Evolutionary conservation across 2,329 filamentous ascomycete genomes (phyloP).

Genomic region (Diatrype stigma): DNA sequence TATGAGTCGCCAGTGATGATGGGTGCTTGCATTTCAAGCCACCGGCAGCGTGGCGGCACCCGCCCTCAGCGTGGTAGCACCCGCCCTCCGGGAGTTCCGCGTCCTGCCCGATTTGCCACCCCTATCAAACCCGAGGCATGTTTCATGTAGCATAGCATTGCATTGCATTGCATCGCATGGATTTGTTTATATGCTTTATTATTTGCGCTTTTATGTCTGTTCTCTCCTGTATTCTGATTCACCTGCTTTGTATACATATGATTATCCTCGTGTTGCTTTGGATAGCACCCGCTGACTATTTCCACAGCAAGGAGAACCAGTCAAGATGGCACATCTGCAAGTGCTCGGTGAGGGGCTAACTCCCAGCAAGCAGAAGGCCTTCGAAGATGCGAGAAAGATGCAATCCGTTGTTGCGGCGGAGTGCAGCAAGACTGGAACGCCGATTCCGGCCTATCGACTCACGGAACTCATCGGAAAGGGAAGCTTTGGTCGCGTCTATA

Average conservation of each 20-base stretch:
- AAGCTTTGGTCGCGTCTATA: constrained; percentile 71
- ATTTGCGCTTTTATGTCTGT: too few species aligned
- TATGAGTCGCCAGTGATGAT: too few species aligned
- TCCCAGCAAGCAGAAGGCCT: constrained; percentile 44
- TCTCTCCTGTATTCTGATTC: neutral
- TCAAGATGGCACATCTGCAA: constrained; percentile 23
- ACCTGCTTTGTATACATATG: neutral
- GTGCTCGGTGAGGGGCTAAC: constrained; percentile 20
- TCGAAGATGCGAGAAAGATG: constrained; percentile 69
- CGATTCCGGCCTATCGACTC: constrained; percentile 63
- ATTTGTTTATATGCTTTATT: neutral
- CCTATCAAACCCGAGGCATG: neutral
- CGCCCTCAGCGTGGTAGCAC: too few species aligned
- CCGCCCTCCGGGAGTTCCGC: too few species aligned
- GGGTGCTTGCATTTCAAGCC: too few species aligned
- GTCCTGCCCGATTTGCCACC: neutral
- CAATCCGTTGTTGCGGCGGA: constrained; percentile 59
- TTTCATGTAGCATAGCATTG: neutral
- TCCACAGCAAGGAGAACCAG: constrained; percentile 5
- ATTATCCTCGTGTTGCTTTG: neutral
- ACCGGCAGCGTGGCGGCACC: too few species aligned
- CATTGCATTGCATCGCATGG: neutral
- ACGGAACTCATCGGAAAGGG: constrained; percentile 72
- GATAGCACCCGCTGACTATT: constrained; percentile 7
- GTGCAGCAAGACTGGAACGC: constrained; percentile 54